phyloP scores from a whole-genome alignment of 140 eudicot genomes.

The Senecio squalidus region DNA sequence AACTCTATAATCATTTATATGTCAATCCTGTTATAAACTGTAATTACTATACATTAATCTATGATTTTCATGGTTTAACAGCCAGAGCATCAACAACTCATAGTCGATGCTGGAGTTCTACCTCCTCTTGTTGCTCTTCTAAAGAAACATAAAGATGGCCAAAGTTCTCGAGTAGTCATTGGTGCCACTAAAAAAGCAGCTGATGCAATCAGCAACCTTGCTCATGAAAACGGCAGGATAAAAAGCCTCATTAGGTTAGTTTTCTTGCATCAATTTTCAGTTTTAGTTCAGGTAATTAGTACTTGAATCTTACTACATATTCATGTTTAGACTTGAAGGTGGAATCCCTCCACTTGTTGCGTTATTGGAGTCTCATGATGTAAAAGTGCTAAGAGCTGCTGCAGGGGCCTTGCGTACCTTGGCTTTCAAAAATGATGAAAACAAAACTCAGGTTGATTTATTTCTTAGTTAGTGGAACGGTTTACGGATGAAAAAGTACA shows the following conservation, averaged over 20 bases:
- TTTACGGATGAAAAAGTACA: neutral
- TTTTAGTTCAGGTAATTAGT: neutral
- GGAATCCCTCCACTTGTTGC: slow-evolving; percentile 96
- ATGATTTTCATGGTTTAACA: slow-evolving; percentile 18
- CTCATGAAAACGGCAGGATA: slow-evolving; percentile 79
- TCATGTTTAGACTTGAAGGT: slow-evolving; percentile 61
- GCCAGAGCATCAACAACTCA: slow-evolving; percentile 88
- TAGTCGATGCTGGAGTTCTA: slow-evolving; percentile 92
- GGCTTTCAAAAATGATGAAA: slow-evolving; percentile 89
- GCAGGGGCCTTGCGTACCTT: slow-evolving; percentile 92
- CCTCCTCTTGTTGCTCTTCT: slow-evolving; percentile 72
- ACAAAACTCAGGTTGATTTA: slow-evolving; percentile 73
- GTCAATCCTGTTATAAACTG: neutral
- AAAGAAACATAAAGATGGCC: slow-evolving; percentile 40
- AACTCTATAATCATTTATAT: neutral
- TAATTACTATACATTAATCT: neutral
- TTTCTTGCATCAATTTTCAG: neutral
- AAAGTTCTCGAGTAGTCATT: slow-evolving; percentile 44
- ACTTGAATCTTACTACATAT: neutral
- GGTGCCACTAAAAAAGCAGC: slow-evolving; percentile 85
- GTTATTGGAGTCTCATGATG: slow-evolving; percentile 59
- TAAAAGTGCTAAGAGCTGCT: slow-evolving; percentile 91
- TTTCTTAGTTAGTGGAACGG: neutral
- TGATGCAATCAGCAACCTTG: slow-evolving; percentile 93
- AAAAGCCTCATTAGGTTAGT: slow-evolving; percentile 77